Percentiles rank a stretch among this genome's conserved stretches.
phyloP scores from a whole-genome alignment of 192 early-diverging fungal genomes.

The Glomus cerebriforme region DNA sequence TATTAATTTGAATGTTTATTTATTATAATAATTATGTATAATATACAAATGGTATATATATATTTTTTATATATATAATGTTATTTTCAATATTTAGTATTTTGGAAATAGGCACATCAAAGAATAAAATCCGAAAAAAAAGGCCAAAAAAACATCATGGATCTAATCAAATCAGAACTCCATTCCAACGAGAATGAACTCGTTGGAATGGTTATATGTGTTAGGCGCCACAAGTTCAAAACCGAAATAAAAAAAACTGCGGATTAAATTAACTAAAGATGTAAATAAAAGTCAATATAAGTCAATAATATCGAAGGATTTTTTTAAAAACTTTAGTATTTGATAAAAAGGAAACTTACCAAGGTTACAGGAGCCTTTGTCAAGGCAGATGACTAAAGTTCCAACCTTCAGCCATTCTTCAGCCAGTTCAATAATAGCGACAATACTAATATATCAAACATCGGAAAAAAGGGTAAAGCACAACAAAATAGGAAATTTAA shows the following conservation, averaged over 20 bases:
- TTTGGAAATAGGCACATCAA: too few relatives aligned
- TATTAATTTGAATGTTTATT: too few relatives aligned
- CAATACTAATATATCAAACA: constrained; percentile 1
- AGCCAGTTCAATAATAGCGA: constrained; percentile 23
- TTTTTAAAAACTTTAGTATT: neutral
- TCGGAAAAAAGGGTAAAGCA: neutral
- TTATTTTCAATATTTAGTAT: too few relatives aligned
- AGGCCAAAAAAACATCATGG: too few relatives aligned
- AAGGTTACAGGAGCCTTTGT: neutral
- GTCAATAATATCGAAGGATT: neutral
- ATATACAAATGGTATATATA: too few relatives aligned
- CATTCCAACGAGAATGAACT: constrained; percentile 19
- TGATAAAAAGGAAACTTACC: constrained; percentile 6
- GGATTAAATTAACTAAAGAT: constrained; percentile 1
- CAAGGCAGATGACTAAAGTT: constrained; percentile 21
- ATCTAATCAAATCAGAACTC: too few relatives aligned
- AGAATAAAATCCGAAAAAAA: too few relatives aligned
- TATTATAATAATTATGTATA: too few relatives aligned
- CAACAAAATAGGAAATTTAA: neutral
- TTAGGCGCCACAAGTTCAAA: neutral
- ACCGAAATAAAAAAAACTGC: constrained; percentile 14
- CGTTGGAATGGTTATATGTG: neutral
- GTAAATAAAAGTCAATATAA: neutral
- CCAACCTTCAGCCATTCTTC: constrained; percentile 25
- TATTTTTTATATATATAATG: too few relatives aligned